phyloP scores from a whole-genome alignment of 164 flowering plant species.

The Litsea cubeba region DNA sequence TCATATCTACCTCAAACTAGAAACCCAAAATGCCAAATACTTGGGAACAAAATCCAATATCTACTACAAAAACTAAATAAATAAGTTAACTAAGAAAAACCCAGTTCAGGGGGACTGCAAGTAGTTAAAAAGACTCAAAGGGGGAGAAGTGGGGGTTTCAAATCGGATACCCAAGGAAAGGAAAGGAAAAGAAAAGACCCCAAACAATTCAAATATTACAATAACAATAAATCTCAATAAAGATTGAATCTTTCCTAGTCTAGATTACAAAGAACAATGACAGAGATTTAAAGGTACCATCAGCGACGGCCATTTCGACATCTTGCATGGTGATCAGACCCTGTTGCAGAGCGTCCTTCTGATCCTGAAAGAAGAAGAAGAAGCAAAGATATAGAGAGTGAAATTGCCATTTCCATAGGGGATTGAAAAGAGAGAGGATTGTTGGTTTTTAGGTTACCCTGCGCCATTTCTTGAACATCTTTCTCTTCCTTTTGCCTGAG shows the following conservation, averaged over 20 bases:
- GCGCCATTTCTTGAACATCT: slow-evolving; percentile 83
- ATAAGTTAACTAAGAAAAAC: slow-evolving; percentile 1
- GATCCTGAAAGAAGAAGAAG: slow-evolving; percentile 42
- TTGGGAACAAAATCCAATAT: not conserved
- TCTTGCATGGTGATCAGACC: slow-evolving; percentile 69
- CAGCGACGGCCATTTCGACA: slow-evolving; percentile 73
- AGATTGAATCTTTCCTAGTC: too few species aligned
- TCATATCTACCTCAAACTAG: too few species aligned
- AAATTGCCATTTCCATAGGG: not conserved
- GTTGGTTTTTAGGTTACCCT: slow-evolving; percentile 31
- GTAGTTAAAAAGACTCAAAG: too few species aligned
- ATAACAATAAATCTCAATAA: too few species aligned
- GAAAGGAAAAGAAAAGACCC: too few species aligned
- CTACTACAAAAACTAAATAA: not conserved
- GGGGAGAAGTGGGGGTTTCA: too few species aligned
- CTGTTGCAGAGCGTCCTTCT: slow-evolving; percentile 64
- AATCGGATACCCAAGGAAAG: too few species aligned
- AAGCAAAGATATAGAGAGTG: not conserved
- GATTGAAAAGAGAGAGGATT: not conserved
- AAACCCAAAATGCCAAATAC: too few species aligned
- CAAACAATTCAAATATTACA: too few species aligned
- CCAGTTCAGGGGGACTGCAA: not conserved
- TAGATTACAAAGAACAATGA: too few species aligned
- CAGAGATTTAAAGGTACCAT: slow-evolving; percentile 29
- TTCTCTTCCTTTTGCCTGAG: slow-evolving; percentile 90